Evolutionary conservation across 352 stramenopile species (phyloP), one percentile per base, ranked within the genome.

Genomic region (Phytophthora europaea): DNA sequence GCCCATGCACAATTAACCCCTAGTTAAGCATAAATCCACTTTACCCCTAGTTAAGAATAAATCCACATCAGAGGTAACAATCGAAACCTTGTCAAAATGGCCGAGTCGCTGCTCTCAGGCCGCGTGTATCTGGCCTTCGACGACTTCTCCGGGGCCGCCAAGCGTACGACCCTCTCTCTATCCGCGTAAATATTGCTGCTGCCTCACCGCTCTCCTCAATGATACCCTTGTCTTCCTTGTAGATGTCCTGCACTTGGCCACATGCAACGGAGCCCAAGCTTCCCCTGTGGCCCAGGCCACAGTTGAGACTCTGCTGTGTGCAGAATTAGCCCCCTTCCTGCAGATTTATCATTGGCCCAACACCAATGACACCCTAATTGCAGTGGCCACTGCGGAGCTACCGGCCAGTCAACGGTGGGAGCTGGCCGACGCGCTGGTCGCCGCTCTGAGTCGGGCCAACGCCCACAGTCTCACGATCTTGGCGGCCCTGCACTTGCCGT

Each of bases 111-210:
- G 34, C 66, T 85, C 47, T 57, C 73, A 10, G 34, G 70, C 22
- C 66, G 75, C 51, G 83, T 90, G 53, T 78, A 88, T 65, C 77
- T 93, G 43, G 81, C 86, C 36, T 92, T 93, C 61, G 82, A 93
- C 63, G 86, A 93, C 76, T 89, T 92, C 58, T 90, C 86, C 34
- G 73, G 72, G 38, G 84, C 86, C 9, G 84, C 83, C n/a, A 78
- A 81, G 53, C 76, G 86, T 93, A 78, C 72, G 83, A 68, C 9
- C 15, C 47, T 28, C 0, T 34, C 20, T 45, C 6, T 16, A n/a
- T 61, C 4, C 20, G 4, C 2, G n/a, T 40, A 16, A 28, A 38
- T 23, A 26, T 16, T 15, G 5, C 58, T 15, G 13, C 4, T 15
- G n/a, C 40, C 28, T 54, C 1, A 50, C 12, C 40, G 0, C 33